Evolutionary conservation across 176 grass and related monocot genomes (phyloP), one percentile per base, ranked within the genome.

Genomic region (Zea luxurians): DNA sequence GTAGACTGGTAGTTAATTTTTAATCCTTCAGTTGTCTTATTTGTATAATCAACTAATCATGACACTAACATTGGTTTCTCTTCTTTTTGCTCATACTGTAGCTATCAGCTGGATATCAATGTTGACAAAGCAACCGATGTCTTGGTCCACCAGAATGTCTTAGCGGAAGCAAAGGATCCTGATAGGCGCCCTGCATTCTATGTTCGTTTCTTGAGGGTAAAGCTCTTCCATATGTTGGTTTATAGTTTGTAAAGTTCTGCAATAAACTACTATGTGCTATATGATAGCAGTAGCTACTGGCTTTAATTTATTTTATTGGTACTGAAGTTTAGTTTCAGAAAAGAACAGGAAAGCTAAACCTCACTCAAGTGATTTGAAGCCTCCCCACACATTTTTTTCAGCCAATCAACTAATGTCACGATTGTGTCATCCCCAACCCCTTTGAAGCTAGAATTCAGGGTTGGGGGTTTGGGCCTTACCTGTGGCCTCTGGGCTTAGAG

Each of bases 21-120:
- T 61, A 12, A 64, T 83, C 71, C 13, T 68, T 46, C 43, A 13
- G 11, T 77, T 72, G 69, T 72, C 8, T 67, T 48, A 37, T 67
- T 73, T 74, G 55, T 48, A 70, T 35, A 4, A 3, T 40, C 38
- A 40, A 40, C 4, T 40, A 21, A 73, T 49, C 37, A 54, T 64
- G 60, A 83, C 59, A 45, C 50, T 78, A 80, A 83, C 59, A 38
- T 47, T 54, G 46, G 27, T 62, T 73, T 68, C 16, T 80, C 20
- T 74, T 78, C 81, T 58, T 15, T 70, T 73, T 81, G 74, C 69
- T 13, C 49, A 73, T 81, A 61, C 10, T 78, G 72, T 81, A 96
- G 92, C 78, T 96, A 96, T 88, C 87, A 89, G 38, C 73, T 91
- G 77, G 92, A 91, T 74, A 90, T 94, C 64, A 94, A 89, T 77